Evolutionary conservation across 2,329 filamentous ascomycete genomes (phyloP).

Genomic region (Calonectria ilicicola): DNA sequence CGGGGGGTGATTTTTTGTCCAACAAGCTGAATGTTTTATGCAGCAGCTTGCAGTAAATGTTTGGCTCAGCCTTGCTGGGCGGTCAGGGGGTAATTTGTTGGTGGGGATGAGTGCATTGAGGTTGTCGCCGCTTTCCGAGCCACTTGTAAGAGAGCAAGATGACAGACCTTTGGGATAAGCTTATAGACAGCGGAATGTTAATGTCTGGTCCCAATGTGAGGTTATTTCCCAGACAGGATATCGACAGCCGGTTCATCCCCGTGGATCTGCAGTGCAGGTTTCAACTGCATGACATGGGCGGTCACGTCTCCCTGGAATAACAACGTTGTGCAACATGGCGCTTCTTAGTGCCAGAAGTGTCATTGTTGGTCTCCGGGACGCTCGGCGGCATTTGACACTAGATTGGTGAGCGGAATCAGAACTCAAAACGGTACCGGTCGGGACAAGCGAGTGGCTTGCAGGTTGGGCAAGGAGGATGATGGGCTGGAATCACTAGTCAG

Average conservation of each 20-base stretch:
- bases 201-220: background rate
- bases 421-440: background rate
- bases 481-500: constrained; percentile 17
- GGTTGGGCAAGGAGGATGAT: constrained; percentile 12
- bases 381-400: constrained; percentile 8
- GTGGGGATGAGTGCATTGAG: background rate
- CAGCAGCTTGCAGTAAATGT: constrained; percentile 2
- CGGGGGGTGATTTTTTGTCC: background rate
- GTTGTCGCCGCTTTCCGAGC: constrained; percentile 9
- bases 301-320: background rate
- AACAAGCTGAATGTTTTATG: background rate
- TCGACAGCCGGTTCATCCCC: background rate
- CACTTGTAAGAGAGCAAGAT: background rate
- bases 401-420: background rate
- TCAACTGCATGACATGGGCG: constrained; percentile 14
- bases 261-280: constrained; percentile 16
- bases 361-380: background rate
- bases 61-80: constrained; percentile 36
- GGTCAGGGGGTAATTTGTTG: constrained; percentile 10
- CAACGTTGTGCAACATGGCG: background rate
- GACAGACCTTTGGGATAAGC: background rate
- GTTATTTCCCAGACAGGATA: constrained; percentile 1
- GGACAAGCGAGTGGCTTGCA: constrained; percentile 17
- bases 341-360: background rate
- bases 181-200: background rate